These are phyloP conservation scores for Noccaea bulbosa DNA, from an alignment of 345 rosid genomes.

Conservation along the genomic window DNA sequence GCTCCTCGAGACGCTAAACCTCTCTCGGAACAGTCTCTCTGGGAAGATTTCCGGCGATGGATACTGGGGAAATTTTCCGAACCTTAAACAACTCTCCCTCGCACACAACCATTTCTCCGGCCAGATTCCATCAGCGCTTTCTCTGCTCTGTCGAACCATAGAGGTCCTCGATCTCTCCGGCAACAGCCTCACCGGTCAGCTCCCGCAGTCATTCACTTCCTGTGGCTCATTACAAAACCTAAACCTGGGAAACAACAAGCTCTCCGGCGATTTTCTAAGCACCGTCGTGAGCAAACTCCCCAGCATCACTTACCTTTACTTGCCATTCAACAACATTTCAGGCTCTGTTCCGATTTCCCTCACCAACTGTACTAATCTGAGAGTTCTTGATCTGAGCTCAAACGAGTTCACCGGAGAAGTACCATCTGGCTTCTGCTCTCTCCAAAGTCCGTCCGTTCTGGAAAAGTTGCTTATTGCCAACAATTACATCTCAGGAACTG, in stretches of 20 bases:
- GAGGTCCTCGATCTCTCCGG: slow-evolving; percentile 72
- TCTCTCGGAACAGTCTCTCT: slow-evolving; percentile 66
- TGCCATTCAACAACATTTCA: slow-evolving; percentile 73
- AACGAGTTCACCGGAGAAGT: slow-evolving; percentile 66
- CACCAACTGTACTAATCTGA: slow-evolving; percentile 58
- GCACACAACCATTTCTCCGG: slow-evolving; percentile 63
- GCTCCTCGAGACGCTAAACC: slow-evolving; percentile 60
- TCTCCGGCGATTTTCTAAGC: slow-evolving; percentile 71
- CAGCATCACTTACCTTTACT: slow-evolving; percentile 55
- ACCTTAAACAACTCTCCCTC: slow-evolving; percentile 59
- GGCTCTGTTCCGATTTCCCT: slow-evolving; percentile 73
- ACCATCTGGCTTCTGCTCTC: slow-evolving; percentile 66
- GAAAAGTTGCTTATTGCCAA: slow-evolving; percentile 73
- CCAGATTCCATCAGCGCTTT: slow-evolving; percentile 67
- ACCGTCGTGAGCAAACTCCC: slow-evolving; percentile 67
- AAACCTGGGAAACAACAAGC: slow-evolving; percentile 72
- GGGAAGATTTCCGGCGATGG: slow-evolving; percentile 59
- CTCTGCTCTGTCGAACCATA: slow-evolving; percentile 57
- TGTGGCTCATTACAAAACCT: slow-evolving; percentile 64
- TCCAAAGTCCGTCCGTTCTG: slow-evolving; percentile 49
- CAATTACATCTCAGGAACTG: slow-evolving; percentile 73
- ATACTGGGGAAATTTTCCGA: slow-evolving; percentile 55
- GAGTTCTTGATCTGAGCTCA: slow-evolving; percentile 83
- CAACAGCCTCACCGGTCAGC: slow-evolving; percentile 65
- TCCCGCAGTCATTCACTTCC: slow-evolving; percentile 55